Evolutionary conservation across 2,329 filamentous ascomycete genomes (phyloP).

Genomic region (Cordyceps cicadae): DNA sequence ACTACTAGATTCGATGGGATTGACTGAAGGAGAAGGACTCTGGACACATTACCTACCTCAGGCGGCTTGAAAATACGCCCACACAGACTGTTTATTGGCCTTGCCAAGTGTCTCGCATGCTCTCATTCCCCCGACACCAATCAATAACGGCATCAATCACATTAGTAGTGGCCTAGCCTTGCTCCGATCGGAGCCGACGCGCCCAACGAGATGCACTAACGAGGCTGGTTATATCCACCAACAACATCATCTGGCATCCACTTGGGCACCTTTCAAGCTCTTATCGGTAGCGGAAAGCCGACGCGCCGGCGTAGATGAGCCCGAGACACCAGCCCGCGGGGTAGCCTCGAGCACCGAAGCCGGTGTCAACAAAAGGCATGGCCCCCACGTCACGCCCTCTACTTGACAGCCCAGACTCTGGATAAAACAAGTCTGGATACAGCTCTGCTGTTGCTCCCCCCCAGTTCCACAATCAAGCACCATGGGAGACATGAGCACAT

Average conservation of each 20-base stretch:
- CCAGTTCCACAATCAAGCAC: neutral
- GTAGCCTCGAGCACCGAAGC: neutral
- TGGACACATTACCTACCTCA: too few species aligned
- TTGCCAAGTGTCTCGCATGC: too few species aligned
- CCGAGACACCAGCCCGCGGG: too few species aligned
- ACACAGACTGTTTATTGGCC: too few species aligned
- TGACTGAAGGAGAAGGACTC: too few species aligned
- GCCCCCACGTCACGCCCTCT: slow-evolving; percentile 1
- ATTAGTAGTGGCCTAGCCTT: neutral
- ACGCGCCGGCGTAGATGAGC: neutral
- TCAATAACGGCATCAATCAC: too few species aligned
- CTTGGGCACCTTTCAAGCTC: neutral
- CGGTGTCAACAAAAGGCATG: neutral
- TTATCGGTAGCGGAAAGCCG: too few species aligned
- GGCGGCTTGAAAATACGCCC: too few species aligned
- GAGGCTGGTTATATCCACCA: neutral
- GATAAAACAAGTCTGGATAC: neutral
- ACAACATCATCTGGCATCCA: neutral
- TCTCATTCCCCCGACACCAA: too few species aligned
- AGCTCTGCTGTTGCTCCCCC: neutral
- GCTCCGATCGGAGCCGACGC: neutral
- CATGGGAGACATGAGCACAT: neutral
- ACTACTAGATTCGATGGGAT: too few species aligned
- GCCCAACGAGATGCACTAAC: neutral
- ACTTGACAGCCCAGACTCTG: neutral